Evolutionary conservation across 2,329 filamentous ascomycete genomes (phyloP), one percentile per base, ranked within the genome.

Genomic region (Westerdykella aurantiaca): DNA sequence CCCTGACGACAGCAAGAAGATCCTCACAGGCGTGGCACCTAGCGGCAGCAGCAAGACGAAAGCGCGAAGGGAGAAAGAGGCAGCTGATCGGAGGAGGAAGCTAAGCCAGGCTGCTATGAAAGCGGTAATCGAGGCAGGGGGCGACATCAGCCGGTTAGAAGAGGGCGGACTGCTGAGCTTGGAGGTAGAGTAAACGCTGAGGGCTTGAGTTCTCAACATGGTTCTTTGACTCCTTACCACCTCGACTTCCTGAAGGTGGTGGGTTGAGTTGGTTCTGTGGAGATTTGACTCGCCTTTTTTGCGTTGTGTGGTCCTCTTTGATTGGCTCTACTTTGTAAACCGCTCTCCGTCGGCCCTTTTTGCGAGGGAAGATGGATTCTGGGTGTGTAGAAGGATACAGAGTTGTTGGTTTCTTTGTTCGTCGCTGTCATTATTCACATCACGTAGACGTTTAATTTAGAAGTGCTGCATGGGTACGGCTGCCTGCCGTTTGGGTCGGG

Each of bases 31-130:
- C 5, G 93, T 98, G 11, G 93, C 93, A 37, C 91, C 91, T 1
- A 90, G 85, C 52, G 93, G 93, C 9, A 89, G 83, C 55, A 86
- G 81, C 53, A 97, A 97, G 78, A 97, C 93, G 7, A 96, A 96
- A 65, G 88, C 88, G n/a, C 73, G 89, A 43, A 74, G 93, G 40
- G 91, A 97, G 67, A 86, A 88, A 65, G 91, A 96, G 71, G 88
- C 88, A 1, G 75, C 79, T 42, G 91, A 96, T 60, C 83, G 84
- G 68, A 75, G 86, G 56, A 71, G 83, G 53, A 76, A 78, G 61
- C 62, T 90, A 43, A 83, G 78, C 57, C 80, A 86, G 64, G 81
- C 81, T 6, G 82, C 85, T 23, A 69, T 84, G 50, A 80, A 80
- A 64, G 84, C 83, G 7, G 80, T 89, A 0, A 72, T 79, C 43